phyloP scores from a whole-genome alignment of 2,329 filamentous ascomycete species.

The Neoascochyta sp. region DNA sequence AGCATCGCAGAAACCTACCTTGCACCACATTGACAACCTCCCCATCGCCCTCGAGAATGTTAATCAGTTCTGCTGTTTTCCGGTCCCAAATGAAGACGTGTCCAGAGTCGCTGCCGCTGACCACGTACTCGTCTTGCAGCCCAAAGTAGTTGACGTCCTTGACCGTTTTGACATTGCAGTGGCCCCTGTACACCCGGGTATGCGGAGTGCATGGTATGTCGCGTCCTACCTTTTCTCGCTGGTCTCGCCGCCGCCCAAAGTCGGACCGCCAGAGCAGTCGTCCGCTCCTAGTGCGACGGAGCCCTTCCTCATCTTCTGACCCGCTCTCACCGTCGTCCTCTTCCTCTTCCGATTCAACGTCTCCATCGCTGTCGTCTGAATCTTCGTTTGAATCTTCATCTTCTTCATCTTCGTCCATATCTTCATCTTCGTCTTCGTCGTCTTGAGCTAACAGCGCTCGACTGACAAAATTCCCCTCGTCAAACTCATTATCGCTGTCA shows the following conservation, averaged over 20 bases:
- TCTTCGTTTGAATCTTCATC: slow-evolving; percentile 30
- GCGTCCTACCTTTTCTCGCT: slow-evolving; percentile 51
- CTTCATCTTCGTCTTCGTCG: slow-evolving; percentile 1
- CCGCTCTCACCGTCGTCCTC: slow-evolving; percentile 30
- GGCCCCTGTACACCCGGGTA: slow-evolving; percentile 57
- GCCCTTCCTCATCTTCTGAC: slow-evolving; percentile 31
- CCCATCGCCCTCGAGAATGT: slow-evolving; percentile 63
- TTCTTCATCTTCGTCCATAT: slow-evolving; percentile 16
- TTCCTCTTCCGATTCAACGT: slow-evolving; percentile 34
- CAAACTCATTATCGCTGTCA: slow-evolving; percentile 31
- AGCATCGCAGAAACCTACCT: slow-evolving; percentile 44
- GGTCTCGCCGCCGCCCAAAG: slow-evolving; percentile 44
- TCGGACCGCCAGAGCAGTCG: slow-evolving; percentile 49
- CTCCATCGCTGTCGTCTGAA: slow-evolving; percentile 21
- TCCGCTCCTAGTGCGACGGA: slow-evolving; percentile 35
- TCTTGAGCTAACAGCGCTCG: too few species aligned
- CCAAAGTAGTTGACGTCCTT: slow-evolving; percentile 69
- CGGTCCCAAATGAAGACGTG: slow-evolving; percentile 68
- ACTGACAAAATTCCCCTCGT: too few species aligned
- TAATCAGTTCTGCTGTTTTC: slow-evolving; percentile 58
- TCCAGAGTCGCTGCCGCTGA: slow-evolving; percentile 63
- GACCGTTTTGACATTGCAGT: slow-evolving; percentile 65
- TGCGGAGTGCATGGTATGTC: slow-evolving; percentile 55
- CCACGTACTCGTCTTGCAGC: slow-evolving; percentile 64
- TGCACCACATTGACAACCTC: slow-evolving; percentile 69